Base-by-base conservation (phyloP, 306 rosid genomes). In the Cucurbita maxima region DNA sequence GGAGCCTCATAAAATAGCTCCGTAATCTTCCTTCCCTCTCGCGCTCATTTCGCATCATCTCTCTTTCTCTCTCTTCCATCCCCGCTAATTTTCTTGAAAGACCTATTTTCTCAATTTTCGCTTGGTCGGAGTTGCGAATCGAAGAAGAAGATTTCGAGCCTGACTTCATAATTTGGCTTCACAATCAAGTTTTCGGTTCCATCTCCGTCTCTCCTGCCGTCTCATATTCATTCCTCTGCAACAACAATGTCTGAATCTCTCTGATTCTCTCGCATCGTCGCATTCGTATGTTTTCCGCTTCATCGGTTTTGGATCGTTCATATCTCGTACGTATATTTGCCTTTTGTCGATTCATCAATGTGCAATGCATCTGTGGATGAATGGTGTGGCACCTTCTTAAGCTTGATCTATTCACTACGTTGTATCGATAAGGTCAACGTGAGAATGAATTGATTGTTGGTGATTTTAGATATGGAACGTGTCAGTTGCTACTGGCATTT, bases 1-100 rank as follows among this genome's bases (percentile, higher is more conserved):
- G 59, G 53, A 41, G 60, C 58, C 63, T 71, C 82, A 69, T 62
- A 64, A 59, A 59, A 74, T 81, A 76, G 75, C 75, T 75, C 69
- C 83, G 75, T 57, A 75, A 82, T 87, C 82, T 66, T 72, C 74
- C 79, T 37, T 72, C 79, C 72, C 85, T 75, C 87, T 81, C 92
- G 92, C 97, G 83, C 87, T 82, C 72, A 81, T 78, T 84, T 83
- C 86, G 87, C 90, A 79, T 59, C 54, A 30, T 30, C 34, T 30
- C 34, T 30, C 77, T 70, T 84, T 72, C 54, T 36, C 81, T 59
- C 44, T 59, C 66, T 59, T 34, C 22, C 69, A 38, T 37, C 51
- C 47, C 74, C 76, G 78, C 82, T n/a, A 25, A 72, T n/a, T 18
- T 67, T 80, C 75, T 68, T 73, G 53, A 40, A 40, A 54, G 67